These are phyloP conservation scores for Vanilla planifolia DNA, from an alignment of 106 monocot species.

Conservation along the genomic window DNA sequence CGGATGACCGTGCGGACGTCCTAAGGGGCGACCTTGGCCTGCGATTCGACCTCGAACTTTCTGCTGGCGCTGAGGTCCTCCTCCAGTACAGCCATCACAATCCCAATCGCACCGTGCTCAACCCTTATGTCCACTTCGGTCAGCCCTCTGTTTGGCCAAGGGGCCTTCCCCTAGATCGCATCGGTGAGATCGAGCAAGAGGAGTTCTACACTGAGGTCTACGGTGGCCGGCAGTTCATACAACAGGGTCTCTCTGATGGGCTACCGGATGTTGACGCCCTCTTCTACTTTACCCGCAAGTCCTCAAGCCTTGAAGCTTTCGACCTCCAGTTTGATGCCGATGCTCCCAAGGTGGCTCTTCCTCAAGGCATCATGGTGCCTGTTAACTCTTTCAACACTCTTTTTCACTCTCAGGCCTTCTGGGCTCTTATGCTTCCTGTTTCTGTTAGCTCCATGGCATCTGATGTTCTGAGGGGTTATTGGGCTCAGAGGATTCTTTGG, in stretches of 20 bases:
- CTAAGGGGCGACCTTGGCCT: constrained; percentile 42
- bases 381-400: constrained; percentile 90
- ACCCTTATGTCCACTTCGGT: constrained; percentile 92
- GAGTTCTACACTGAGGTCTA: constrained; percentile 90
- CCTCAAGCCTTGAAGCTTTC: constrained; percentile 46
- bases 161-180: constrained; percentile 71
- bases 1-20: constrained; percentile 76
- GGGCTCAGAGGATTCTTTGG: constrained; percentile 92
- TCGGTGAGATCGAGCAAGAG: constrained; percentile 69
- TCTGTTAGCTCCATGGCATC: constrained; percentile 89
- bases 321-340: constrained; percentile 72
- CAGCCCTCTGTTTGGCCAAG: constrained; percentile 96
- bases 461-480: constrained; percentile 82
- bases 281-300: constrained; percentile 94
- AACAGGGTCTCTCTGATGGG: constrained; percentile 91
- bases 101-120: constrained; percentile 74
- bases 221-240: constrained; percentile 82
- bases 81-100: constrained; percentile 89
- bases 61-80: constrained; percentile 31
- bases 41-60: constrained; percentile 66
- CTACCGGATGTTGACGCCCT: constrained; percentile 87
- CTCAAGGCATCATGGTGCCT: constrained; percentile 79
- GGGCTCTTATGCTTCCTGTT: constrained; percentile 82
- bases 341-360: constrained; percentile 76
- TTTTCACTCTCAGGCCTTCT: constrained; percentile 80